Base-by-base conservation (phyloP, 305 asterid genomes). In the Rubia peregrina region DNA sequence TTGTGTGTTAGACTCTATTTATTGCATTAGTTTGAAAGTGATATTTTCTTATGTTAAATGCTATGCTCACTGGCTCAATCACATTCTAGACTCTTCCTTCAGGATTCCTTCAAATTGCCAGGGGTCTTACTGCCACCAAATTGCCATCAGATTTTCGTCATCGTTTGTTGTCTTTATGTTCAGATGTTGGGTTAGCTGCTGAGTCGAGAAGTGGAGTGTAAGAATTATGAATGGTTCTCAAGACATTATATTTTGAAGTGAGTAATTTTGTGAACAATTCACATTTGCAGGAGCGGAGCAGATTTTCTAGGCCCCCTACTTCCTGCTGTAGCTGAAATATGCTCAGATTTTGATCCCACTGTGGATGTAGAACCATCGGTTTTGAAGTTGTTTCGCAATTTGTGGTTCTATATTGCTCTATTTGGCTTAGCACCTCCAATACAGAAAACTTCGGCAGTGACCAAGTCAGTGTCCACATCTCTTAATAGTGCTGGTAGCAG, bases 121-220 rank as follows among this genome's bases (percentile, higher is more conserved):
- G 78, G 76, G 95, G 91, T 71, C 90, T 92, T 71, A 80, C 89
- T 61, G 76, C 77, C 74, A 72, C 77, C 79, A 95, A 87, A 79
- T 83, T 95, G 89, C 97, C 98, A 10, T 80, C 88, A 3, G 99
- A 95, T 80, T 95, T 86, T 83, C 97, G 99, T 72, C 94, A 90
- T 64, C 98, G 98, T 61, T 84, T 95, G 88, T 85, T 95, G 71
- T 95, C 99, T 61, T 86, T 95, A 76, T 95, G 98, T 87, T 95
- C 99, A 61, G 99, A 95, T 83, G 99, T 95, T 67, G 99, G 99
- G 80, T 87, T 95, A 86, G 96, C 98, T 73, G 97, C 98, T 51
- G 99, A 95, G 85, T 84, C 97, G 26, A 92, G 89, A 84, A 87
- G 85, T 85, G 98, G 97, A 78, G 84, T 96, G 99, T 92, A 81